Evolutionary conservation across 169 alveolate genomes (phyloP), one percentile per base, ranked within the genome.

Genomic region (Blepharisma undulans): DNA sequence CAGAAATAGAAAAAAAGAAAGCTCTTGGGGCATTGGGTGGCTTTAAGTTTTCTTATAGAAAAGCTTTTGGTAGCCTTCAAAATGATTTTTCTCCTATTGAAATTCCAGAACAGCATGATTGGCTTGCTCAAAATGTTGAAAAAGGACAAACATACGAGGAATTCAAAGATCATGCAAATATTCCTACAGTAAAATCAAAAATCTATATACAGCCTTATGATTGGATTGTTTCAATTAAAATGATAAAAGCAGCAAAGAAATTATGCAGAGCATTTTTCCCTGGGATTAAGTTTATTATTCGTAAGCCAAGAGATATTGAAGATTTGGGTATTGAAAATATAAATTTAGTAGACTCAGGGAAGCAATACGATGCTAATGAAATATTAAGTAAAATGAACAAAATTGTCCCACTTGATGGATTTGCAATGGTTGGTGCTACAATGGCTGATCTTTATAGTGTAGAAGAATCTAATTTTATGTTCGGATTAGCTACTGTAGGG

Each of bases 381-480:
- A 90, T 93, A 7, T 60, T 93, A 29, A 93, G 87, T 19, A 84
- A 86, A 77, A n/a, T 93, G 61, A 80, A 74, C 33, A 18, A 32
- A n/a, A 80, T 18, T 16, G 88, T 34, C 29, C 87, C 87, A 18
- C 16, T 19, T 33, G 36, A 88, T 34, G 77, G 71, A 30, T 89
- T 59, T 80, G 81, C 86, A 21, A 59, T 61, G 10, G 21, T 89
- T 6, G 89, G 84, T 5, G 19, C 80, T 22, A 79, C 90, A 6
- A n/a, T 33, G n/a, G n/a, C 77, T 77, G 97, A 96, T 90, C 76
- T 95, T 21, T 94, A 94, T 81, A 93, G 94, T 2, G 72, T 84
- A 25, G 91, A 86, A 21, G 91, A 91, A 25, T 92, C 96, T 94
- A 95, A 95, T 89, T 96, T 60, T 93, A 95, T 92, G 18, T 96